Conservation (phyloP, 2,329 filamentous ascomycete genomes). For the Aspergillus sojae region DNA sequence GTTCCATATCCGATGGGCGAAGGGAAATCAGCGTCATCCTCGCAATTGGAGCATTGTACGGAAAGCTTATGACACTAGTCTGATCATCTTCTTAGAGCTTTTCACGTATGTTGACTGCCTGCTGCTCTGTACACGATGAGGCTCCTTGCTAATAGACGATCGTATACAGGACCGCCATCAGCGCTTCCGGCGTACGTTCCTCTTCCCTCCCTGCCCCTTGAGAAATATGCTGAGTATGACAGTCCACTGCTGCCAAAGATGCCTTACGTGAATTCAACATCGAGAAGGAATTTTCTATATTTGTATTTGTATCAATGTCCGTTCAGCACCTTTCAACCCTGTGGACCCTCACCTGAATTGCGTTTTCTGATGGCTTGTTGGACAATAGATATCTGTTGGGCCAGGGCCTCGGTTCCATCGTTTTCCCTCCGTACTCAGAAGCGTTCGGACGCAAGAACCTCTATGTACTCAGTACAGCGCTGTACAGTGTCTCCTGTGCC, state of each 20-base stretch:
- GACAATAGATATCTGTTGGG: constrained; percentile 37
- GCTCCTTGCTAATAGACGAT: constrained; percentile 14
- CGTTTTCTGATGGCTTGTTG: neutral
- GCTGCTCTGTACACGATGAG: neutral
- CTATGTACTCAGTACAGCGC: constrained; percentile 34
- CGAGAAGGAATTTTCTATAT: constrained; percentile 29
- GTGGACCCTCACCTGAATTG: neutral
- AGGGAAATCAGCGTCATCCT: constrained; percentile 33
- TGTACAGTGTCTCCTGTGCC: constrained; percentile 37
- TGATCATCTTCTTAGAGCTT: constrained; percentile 35
- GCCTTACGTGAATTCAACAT: constrained; percentile 32
- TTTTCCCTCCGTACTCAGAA: constrained; percentile 43
- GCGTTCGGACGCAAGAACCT: constrained; percentile 42
- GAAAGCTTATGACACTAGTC: constrained; percentile 31
- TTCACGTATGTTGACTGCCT: constrained; percentile 30
- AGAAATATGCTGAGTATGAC: constrained; percentile 9
- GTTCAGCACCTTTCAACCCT: neutral
- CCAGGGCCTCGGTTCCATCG: constrained; percentile 35
- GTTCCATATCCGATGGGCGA: constrained; percentile 33
- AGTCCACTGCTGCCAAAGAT: constrained; percentile 34
- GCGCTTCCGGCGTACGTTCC: constrained; percentile 37
- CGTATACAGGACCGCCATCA: constrained; percentile 34
- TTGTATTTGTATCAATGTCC: constrained; percentile 31
- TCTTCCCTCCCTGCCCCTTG: neutral
- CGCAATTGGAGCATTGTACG: constrained; percentile 34